Evolutionary conservation across 2,329 filamentous ascomycete species (phyloP).

Genomic region (Epichloe hybrida): DNA sequence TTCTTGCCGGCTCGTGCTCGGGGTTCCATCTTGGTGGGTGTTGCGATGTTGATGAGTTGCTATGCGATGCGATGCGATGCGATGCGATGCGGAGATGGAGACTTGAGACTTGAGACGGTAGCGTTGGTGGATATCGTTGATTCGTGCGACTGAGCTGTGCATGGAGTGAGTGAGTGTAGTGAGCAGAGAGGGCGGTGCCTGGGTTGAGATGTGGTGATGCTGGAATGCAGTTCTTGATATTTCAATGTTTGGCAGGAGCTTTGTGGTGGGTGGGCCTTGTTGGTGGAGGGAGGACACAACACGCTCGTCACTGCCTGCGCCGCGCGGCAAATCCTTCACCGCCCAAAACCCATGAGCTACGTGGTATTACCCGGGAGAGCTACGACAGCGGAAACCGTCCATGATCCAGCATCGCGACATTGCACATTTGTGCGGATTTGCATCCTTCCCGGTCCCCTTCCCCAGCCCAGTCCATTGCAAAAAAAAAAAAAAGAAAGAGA

Average conservation of each 20-base stretch:
- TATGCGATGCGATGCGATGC: too few species aligned
- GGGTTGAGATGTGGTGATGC: too few species aligned
- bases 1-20: conserved; percentile 66
- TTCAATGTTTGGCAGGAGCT: too few species aligned
- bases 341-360: background rate
- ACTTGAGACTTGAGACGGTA: too few species aligned
- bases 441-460: background rate
- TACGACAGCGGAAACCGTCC: background rate
- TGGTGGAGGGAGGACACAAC: too few species aligned
- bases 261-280: too few species aligned
- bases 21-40: conserved; percentile 47
- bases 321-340: conserved; percentile 21
- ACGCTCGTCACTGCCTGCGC: background rate
- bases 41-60: conserved; percentile 15
- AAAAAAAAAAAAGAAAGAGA: background rate
- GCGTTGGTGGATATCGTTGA: too few species aligned
- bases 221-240: too few species aligned
- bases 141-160: too few species aligned
- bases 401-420: background rate
- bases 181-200: too few species aligned
- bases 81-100: too few species aligned
- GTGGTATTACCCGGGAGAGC: background rate
- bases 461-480: background rate
- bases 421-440: background rate
- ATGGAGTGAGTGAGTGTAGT: too few species aligned